Evolutionary conservation across 2,329 filamentous ascomycete genomes (phyloP).

Genomic region (Hypoxylon sp.): DNA sequence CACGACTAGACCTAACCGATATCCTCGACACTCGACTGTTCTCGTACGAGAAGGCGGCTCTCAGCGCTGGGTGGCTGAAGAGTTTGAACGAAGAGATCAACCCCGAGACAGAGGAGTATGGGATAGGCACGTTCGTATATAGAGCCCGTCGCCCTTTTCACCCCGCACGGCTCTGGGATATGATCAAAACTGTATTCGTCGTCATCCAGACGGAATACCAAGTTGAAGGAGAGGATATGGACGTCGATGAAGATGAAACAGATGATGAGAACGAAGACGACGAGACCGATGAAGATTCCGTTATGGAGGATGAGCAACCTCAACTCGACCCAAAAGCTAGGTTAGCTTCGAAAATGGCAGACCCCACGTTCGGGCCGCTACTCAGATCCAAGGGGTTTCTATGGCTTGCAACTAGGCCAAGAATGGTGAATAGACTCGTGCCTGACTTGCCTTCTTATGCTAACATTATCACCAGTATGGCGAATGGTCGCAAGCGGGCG

Average conservation of each 20-base stretch:
- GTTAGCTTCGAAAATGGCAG: conserved; percentile 68
- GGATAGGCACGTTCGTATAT: conserved; percentile 80
- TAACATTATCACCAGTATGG: conserved; percentile 58
- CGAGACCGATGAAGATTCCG: conserved; percentile 47
- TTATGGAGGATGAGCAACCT: conserved; percentile 50
- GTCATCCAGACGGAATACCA: conserved; percentile 64
- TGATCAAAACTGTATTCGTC: conserved; percentile 64
- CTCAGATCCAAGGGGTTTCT: conserved; percentile 75
- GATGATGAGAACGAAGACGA: conserved; percentile 56
- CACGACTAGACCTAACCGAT: conserved; percentile 67
- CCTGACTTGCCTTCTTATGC: background rate
- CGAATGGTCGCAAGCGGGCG: conserved; percentile 75
- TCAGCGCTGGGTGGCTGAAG: conserved; percentile 78
- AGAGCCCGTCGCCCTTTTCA: conserved; percentile 70
- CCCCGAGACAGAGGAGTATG: conserved; percentile 81
- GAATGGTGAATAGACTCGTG: conserved; percentile 53
- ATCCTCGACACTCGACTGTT: conserved; percentile 78
- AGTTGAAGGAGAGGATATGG: conserved; percentile 50
- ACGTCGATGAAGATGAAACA: conserved; percentile 52
- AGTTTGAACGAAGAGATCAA: conserved; percentile 79
- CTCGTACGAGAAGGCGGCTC: conserved; percentile 73
- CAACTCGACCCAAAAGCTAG: conserved; percentile 54
- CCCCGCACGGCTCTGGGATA: conserved; percentile 61
- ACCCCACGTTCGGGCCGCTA: conserved; percentile 67
- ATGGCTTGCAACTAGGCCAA: conserved; percentile 71